phyloP scores from a whole-genome alignment of 1,284 basidiomycete genomes.

The Gomphus sp. region DNA sequence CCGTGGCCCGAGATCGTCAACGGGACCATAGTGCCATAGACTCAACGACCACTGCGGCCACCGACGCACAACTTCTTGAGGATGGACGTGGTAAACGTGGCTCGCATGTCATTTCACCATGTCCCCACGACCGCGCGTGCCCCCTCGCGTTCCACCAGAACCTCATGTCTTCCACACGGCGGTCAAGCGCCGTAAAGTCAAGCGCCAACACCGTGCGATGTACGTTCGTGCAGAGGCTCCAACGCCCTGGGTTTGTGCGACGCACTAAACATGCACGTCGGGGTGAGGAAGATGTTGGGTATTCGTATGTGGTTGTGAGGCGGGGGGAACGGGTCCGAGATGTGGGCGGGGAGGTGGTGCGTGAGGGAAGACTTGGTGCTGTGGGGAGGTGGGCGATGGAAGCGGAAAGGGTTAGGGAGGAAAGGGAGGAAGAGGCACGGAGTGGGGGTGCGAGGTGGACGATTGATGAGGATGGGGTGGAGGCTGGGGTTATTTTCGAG shows the following conservation, averaged over 20 bases:
- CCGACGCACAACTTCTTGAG: constrained; percentile 13
- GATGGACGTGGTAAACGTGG: constrained; percentile 30
- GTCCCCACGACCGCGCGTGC: constrained; percentile 86
- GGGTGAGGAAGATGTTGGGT: constrained; percentile 81
- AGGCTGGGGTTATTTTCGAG: background rate
- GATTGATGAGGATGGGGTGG: constrained; percentile 33
- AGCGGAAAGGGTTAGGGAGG: constrained; percentile 13
- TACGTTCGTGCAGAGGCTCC: constrained; percentile 80
- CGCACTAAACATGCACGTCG: constrained; percentile 77
- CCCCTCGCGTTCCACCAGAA: constrained; percentile 35
- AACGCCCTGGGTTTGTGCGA: constrained; percentile 79
- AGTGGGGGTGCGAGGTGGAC: constrained; percentile 29
- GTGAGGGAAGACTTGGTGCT: constrained; percentile 53
- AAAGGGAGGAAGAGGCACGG: constrained; percentile 26
- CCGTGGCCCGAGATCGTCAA: constrained; percentile 23
- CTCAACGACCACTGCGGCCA: constrained; percentile 6
- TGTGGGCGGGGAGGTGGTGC: constrained; percentile 25
- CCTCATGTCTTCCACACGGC: background rate
- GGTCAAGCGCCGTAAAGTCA: constrained; percentile 17
- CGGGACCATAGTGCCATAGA: background rate
- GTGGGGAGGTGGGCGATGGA: constrained; percentile 36
- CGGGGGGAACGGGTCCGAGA: constrained; percentile 61
- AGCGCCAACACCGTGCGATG: constrained; percentile 38
- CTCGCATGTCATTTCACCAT: constrained; percentile 81
- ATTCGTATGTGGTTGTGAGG: constrained; percentile 87